Evolutionary conservation across 2,329 filamentous ascomycete species (phyloP).

Genomic region (Penicillium aurantiogriseum): DNA sequence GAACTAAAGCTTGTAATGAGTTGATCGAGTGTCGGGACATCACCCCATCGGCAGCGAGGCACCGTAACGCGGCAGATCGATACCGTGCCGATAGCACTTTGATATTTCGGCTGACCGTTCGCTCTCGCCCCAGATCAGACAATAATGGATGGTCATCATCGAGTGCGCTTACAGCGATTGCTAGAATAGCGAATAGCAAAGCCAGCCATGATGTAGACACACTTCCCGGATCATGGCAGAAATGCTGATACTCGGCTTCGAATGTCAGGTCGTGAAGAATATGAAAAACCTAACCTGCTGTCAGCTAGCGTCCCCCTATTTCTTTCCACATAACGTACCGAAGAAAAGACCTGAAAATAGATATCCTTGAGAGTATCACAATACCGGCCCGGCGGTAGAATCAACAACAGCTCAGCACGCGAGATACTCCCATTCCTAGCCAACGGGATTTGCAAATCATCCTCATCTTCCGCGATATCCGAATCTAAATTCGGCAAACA

Average conservation of each 20-base stretch:
- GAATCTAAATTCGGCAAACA: constrained; percentile 27
- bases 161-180: constrained; percentile 39
- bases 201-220: constrained; percentile 42
- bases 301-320: constrained; percentile 8
- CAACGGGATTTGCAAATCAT: constrained; percentile 36
- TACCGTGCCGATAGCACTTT: constrained; percentile 39
- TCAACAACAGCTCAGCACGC: constrained; percentile 30
- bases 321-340: constrained; percentile 26
- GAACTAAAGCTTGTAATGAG: constrained; percentile 41
- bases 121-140: constrained; percentile 38
- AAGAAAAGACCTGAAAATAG: constrained; percentile 41
- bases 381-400: constrained; percentile 37
- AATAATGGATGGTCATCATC: constrained; percentile 39
- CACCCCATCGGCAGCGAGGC: constrained; percentile 41
- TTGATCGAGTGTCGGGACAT: constrained; percentile 41
- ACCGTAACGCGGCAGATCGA: constrained; percentile 38
- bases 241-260: constrained; percentile 39
- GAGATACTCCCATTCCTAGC: constrained; percentile 25
- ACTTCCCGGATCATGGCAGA: constrained; percentile 36
- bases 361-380: constrained; percentile 39
- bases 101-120: constrained; percentile 38
- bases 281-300: constrained; percentile 35
- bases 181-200: constrained; percentile 41
- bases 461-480: constrained; percentile 32
- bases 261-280: constrained; percentile 45